Evolutionary conservation across 2,329 filamentous ascomycete species (phyloP), one percentile per base, ranked within the genome.

Genomic region (Epichloe gansuensis): DNA sequence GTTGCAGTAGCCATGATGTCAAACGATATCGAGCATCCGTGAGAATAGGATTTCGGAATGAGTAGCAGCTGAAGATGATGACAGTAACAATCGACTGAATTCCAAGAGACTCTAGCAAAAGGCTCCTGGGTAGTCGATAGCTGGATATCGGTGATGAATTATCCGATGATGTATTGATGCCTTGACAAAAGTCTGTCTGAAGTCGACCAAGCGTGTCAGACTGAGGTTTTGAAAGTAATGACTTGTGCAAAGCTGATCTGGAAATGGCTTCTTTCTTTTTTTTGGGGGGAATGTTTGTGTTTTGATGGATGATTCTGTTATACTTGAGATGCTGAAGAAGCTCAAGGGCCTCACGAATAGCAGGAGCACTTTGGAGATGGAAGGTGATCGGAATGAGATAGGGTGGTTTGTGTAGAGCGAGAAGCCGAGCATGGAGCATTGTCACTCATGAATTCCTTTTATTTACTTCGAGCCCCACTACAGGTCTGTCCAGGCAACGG

Each of bases 1-100:
- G 80, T 73, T 69, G 84, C 69, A 55, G 73, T 86, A 68, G 91
- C 89, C 91, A 97, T 97, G 68, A 62, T 78, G 70, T 66, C 62
- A 63, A 60, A 62, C 52, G 59, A 51, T 51, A 50, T 52, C 39
- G 15, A 25, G 31, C 42, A 56, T 57, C 52, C 49, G 59, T 50
- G 53, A 54, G 48, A 44, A 49, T 53, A 54, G 55, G 55, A 52
- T 57, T 54, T 57, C 71, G 66, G 39, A 61, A 69, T 70, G 70
- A 74, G 68, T 65, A 69, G 68, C 69, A 75, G 73, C 50, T 65
- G 58, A 74, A 67, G 17, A 63, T 64, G 68, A 50, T 42, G 50
- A 63, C 64, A 63, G 71, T 59, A 51, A 25, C 49, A 60, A 69
- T 73, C 69, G 69, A 74, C 70, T 64, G 71, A 76, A 71, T 77